Base-by-base conservation (phyloP, 257 asterid genomes). In the Verbascum thapsus region DNA sequence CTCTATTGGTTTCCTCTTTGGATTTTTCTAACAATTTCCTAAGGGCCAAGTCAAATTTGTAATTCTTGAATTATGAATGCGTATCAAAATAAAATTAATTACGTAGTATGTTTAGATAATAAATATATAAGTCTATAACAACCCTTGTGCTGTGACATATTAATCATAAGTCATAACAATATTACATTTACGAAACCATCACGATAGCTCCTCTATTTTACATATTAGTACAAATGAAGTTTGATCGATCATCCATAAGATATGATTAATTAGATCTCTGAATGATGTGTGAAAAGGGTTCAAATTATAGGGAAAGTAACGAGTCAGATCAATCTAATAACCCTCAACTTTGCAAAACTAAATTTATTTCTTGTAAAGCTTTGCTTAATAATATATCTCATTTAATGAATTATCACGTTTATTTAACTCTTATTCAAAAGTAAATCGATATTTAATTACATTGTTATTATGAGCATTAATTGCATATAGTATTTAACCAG, bases 31-130 rank as follows among this genome's bases (percentile, higher is more conserved):
- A 57, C 4, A 49, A 57, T 50, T 71, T 71, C 49, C 50, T 58
- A 52, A 12, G 43, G 40, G 40, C 42, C 19, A 35, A 42, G 58
- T 58, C 76, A 71, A 57, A 49, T 50, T 40, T 49, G 50, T 18
- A 43, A 41, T 15, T 19, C 55, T 30, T 60, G 37, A 1, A 22
- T 30, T 26, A 11, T 42, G 16, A 16, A 47, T 18, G 34, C 40
- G 35, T 71, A 44, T 26, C 32, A 5, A 26, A 26, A 26, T 26
- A 16, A 38, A 64, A 40, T 50, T 58, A 15, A 35, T 26, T 32
- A 42, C 17, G 17, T 34, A 9, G 30, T 63, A 50, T 39, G 48
- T 9, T 45, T 58, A 52, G 58, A 9, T 52, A n/a, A n/a, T 13
- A 8, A 42, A 17, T 10, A 60, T 5, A 42, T 32, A 32, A 2